Percentiles rank a stretch among this genome's conserved stretches.
These are phyloP conservation scores for Fusarium lyarnte DNA, from an alignment of 2,329 filamentous ascomycete species.

Conservation along the genomic window DNA sequence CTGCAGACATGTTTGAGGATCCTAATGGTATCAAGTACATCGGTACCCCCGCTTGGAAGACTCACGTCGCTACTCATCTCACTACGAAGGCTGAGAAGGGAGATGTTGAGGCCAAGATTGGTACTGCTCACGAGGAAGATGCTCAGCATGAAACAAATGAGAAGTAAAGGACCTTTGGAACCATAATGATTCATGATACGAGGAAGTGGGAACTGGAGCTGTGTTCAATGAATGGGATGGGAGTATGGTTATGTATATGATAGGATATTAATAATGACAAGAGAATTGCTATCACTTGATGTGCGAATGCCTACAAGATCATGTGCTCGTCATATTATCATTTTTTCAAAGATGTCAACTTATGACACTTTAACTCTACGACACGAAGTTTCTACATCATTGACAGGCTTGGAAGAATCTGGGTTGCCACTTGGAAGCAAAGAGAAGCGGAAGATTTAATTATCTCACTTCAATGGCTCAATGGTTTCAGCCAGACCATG, in stretches of 20 bases:
- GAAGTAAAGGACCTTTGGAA: not conserved
- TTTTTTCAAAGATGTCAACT: too few species aligned
- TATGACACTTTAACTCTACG: too few species aligned
- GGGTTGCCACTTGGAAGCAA: too few species aligned
- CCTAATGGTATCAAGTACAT: constrained; percentile 31
- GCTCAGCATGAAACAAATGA: not conserved
- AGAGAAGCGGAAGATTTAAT: too few species aligned
- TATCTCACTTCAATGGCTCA: not conserved
- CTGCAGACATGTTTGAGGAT: constrained; percentile 57
- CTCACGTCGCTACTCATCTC: constrained; percentile 6
- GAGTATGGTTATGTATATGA: too few species aligned
- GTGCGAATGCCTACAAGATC: too few species aligned
- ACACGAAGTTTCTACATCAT: too few species aligned
- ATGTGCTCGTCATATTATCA: accelerated
- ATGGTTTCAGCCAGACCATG: not conserved
- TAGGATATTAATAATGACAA: too few species aligned
- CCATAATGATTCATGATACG: not conserved
- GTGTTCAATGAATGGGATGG: not conserved
- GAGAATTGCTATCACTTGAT: too few species aligned
- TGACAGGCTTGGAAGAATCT: too few species aligned
- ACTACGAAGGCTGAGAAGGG: constrained; percentile 28
- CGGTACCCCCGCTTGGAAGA: constrained; percentile 39
- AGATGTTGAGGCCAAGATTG: constrained; percentile 35
- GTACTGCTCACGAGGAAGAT: constrained; percentile 5
- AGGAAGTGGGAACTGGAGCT: not conserved